These are phyloP conservation scores for Pyrenophora graminea DNA, from an alignment of 2,329 filamentous ascomycete species.

Conservation along the genomic window DNA sequence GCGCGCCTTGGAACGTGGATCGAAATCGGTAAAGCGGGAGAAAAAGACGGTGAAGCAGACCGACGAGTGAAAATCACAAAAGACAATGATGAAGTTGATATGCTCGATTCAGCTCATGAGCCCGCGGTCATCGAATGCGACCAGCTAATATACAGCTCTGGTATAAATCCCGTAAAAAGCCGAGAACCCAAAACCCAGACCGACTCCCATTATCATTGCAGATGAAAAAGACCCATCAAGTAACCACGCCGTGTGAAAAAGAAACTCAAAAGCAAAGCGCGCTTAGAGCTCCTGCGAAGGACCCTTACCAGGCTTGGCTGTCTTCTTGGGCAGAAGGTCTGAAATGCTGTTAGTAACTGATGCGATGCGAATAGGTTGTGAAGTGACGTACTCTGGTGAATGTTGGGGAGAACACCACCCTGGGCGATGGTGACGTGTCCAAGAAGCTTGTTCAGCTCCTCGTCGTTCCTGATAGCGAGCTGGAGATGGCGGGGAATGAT, in stretches of 20 bases:
- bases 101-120: slow-evolving; percentile 50
- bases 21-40: neutral
- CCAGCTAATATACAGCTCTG: slow-evolving; percentile 67
- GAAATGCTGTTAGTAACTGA: slow-evolving; percentile 49
- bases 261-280: slow-evolving; percentile 40
- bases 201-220: slow-evolving; percentile 79
- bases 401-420: slow-evolving; percentile 96
- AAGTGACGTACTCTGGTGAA: slow-evolving; percentile 82
- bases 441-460: slow-evolving; percentile 98
- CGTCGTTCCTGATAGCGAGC: slow-evolving; percentile 98
- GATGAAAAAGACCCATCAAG: slow-evolving; percentile 58
- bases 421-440: slow-evolving; percentile 96
- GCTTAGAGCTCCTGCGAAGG: slow-evolving; percentile 91
- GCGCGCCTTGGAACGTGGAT: too few species aligned
- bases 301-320: slow-evolving; percentile 89
- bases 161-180: slow-evolving; percentile 56
- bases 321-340: slow-evolving; percentile 99
- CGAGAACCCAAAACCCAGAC: slow-evolving; percentile 62
- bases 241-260: slow-evolving; percentile 51
- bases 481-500: slow-evolving; percentile 99
- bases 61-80: neutral
- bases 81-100: slow-evolving; percentile 31
- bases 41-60: neutral
- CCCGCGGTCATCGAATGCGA: slow-evolving; percentile 53
- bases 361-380: neutral